A percentile compares a stretch with the other conserved stretches of the same genome.
phyloP scores from a whole-genome alignment of 306 rosid species.

The Casuarina glauca region DNA sequence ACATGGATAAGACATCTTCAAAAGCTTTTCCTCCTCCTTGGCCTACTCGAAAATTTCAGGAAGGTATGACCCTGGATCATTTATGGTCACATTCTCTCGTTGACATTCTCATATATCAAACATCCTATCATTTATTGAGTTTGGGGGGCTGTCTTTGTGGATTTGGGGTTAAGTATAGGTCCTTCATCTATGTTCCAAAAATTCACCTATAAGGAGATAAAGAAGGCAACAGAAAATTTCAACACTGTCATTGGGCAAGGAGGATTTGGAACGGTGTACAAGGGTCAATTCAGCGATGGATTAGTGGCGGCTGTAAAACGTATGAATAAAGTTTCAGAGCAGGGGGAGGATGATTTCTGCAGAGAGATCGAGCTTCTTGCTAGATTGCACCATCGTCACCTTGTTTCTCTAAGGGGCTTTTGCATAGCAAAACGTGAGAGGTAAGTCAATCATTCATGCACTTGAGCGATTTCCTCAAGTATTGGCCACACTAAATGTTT shows the following conservation, averaged over 20 bases:
- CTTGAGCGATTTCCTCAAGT: slow-evolving; percentile 31
- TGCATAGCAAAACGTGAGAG: slow-evolving; percentile 76
- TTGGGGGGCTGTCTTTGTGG: slow-evolving; percentile 3
- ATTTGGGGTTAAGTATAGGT: slow-evolving; percentile 48
- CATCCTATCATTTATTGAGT: slow-evolving; percentile 2
- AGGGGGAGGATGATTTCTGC: slow-evolving; percentile 89
- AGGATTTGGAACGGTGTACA: slow-evolving; percentile 94
- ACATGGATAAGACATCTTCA: slow-evolving; percentile 43
- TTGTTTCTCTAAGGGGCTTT: slow-evolving; percentile 85
- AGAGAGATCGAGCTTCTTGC: slow-evolving; percentile 93
- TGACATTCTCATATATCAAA: slow-evolving; percentile 6
- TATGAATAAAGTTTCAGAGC: slow-evolving; percentile 81
- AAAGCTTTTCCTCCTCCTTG: slow-evolving; percentile 54
- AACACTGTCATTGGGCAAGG: slow-evolving; percentile 84
- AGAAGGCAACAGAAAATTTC: slow-evolving; percentile 81
- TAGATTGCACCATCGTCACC: slow-evolving; percentile 94
- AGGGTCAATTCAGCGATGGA: slow-evolving; percentile 80
- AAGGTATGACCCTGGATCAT: slow-evolving; percentile 50
- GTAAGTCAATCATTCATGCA: slow-evolving; percentile 39
- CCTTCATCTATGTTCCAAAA: slow-evolving; percentile 73
- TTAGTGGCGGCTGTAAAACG: slow-evolving; percentile 77
- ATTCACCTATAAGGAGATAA: slow-evolving; percentile 86
- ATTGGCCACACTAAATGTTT: slow-evolving; percentile 27
- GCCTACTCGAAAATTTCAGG: slow-evolving; percentile 71
- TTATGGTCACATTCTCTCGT: slow-evolving; percentile 22